Evolutionary conservation across 192 early-diverging fungal species (phyloP).

Genomic region (Backusella circina): DNA sequence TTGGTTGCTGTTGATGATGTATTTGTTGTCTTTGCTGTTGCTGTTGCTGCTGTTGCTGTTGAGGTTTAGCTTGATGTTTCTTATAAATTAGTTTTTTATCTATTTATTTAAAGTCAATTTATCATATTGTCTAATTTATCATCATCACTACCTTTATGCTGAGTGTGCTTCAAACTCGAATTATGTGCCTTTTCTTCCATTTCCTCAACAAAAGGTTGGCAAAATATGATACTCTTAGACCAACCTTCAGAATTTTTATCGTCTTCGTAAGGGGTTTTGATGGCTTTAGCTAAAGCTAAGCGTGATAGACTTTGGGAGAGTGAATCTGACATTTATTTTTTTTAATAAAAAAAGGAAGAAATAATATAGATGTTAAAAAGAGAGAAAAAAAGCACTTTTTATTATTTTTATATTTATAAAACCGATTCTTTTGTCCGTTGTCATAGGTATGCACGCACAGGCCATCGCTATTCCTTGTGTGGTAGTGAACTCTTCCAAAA

Average conservation of each 20-base stretch:
- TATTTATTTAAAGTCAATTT: not conserved
- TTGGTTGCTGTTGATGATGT: not conserved
- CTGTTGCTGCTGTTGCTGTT: not conserved
- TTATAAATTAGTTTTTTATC: not conserved
- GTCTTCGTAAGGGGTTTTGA: not conserved
- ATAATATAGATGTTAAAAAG: not conserved
- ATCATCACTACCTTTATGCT: not conserved
- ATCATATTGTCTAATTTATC: not conserved
- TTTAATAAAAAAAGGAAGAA: not conserved
- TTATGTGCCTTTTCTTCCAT: not conserved
- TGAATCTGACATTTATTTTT: not conserved
- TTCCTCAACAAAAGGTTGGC: not conserved
- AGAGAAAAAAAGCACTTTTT: not conserved
- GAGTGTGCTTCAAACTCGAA: not conserved
- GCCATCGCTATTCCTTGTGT: not conserved
- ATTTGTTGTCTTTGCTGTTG: not conserved
- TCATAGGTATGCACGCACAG: not conserved
- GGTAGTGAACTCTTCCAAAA: not conserved
- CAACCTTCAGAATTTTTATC: not conserved
- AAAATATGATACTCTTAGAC: not conserved
- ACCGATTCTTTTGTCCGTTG: not conserved
- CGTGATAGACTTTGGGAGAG: not conserved
- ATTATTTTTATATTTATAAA: conserved; percentile 1
- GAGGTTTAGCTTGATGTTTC: not conserved
- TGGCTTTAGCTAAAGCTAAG: not conserved